These are phyloP conservation scores for Amaranthus tricolor DNA, from an alignment of 179 eudicot species.

Conservation along the genomic window DNA sequence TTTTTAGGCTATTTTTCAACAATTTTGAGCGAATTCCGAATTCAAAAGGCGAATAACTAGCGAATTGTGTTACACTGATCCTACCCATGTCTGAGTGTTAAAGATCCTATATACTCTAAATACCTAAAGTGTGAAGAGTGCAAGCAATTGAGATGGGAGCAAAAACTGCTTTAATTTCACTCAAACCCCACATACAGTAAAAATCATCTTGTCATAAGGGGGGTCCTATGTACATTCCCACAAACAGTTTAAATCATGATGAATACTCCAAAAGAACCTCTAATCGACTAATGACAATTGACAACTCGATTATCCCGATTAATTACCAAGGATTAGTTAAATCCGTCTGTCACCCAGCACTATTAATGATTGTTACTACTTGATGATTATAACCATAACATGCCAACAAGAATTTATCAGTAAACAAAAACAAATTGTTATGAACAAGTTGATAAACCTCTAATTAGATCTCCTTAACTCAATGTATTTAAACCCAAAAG, in stretches of 20 bases:
- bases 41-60: no score
- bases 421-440: slow-evolving; percentile 2
- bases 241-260: slow-evolving; percentile 14
- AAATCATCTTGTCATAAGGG: slow-evolving; percentile 14
- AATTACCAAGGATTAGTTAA: slow-evolving; percentile 21
- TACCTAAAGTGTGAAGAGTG: not conserved
- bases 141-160: not conserved
- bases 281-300: slow-evolving; percentile 6
- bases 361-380: slow-evolving; percentile 11
- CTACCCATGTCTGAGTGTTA: no score
- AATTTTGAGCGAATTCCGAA: no score
- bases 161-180: slow-evolving; percentile 5
- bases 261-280: slow-evolving; percentile 17
- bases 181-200: slow-evolving; percentile 11
- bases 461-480: not conserved
- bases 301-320: slow-evolving; percentile 16
- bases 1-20: no score
- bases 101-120: not conserved
- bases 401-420: slow-evolving; percentile 11
- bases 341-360: slow-evolving; percentile 12
- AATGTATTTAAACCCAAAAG: no score
- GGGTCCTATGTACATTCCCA: slow-evolving; percentile 24
- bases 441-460: slow-evolving; percentile 1
- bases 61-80: no score
- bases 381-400: slow-evolving; percentile 16